Percentiles rank a stretch among this genome's conserved stretches.
Evolutionary conservation across 2,329 filamentous ascomycete species (phyloP).

Genomic region (Aspergillus tanneri): DNA sequence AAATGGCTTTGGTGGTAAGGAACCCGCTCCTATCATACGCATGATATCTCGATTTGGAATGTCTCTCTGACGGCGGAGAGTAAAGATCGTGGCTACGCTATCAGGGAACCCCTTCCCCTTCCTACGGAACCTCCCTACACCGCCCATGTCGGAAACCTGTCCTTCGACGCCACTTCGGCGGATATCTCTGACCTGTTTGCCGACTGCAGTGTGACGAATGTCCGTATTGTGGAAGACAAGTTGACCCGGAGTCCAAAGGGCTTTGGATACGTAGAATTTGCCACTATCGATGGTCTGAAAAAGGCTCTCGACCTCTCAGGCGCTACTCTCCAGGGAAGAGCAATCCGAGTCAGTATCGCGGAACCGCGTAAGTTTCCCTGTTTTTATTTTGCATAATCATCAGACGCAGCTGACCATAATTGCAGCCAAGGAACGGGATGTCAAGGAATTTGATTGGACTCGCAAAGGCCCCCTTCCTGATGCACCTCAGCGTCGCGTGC

Average conservation of each 20-base stretch:
- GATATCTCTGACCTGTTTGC: conserved; percentile 83
- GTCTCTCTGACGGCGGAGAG: conserved; percentile 16
- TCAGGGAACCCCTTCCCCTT: conserved; percentile 72
- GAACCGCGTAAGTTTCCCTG: conserved; percentile 74
- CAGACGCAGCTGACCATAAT: conserved; percentile 34
- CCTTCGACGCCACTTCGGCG: conserved; percentile 84
- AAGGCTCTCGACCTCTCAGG: conserved; percentile 83
- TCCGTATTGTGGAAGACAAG: conserved; percentile 96
- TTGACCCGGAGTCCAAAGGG: conserved; percentile 92
- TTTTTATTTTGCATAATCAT: neutral
- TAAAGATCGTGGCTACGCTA: conserved; percentile 40
- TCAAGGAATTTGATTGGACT: conserved; percentile 87
- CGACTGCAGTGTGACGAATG: conserved; percentile 80
- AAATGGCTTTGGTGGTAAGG: conserved; percentile 37
- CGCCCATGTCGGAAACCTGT: conserved; percentile 92
- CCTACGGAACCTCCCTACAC: conserved; percentile 93
- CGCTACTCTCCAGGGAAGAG: conserved; percentile 78
- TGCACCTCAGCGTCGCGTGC: conserved; percentile 58
- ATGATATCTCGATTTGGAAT: neutral
- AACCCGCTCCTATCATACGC: conserved; percentile 10
- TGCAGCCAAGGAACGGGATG: conserved; percentile 80
- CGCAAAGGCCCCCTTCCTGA: conserved; percentile 87
- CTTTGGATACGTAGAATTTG: conserved; percentile 97
- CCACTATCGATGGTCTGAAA: conserved; percentile 81
- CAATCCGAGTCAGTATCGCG: conserved; percentile 90